Percentiles rank a stretch among this genome's conserved stretches.
Conservation (phyloP, 176 grass and related monocot species). For the Miscanthus lutarioriparius region DNA sequence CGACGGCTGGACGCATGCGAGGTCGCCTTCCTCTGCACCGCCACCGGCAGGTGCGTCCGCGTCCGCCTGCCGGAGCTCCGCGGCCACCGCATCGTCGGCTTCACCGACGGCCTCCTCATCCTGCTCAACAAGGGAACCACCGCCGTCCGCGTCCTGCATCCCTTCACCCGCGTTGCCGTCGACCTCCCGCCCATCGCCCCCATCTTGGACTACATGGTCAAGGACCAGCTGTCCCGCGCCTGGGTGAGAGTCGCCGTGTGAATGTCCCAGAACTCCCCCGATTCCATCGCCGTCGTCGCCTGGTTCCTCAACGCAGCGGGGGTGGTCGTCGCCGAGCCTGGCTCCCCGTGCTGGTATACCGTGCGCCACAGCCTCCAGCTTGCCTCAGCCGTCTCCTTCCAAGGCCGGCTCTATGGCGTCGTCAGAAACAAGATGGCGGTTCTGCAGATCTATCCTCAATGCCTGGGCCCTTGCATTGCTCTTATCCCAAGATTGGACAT, state of each 20-base stretch:
- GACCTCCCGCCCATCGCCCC: conserved; percentile 23
- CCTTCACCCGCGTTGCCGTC: conserved; percentile 27
- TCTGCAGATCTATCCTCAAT: background rate
- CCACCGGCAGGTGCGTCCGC: background rate
- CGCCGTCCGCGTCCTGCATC: conserved; percentile 31
- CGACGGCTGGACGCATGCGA: background rate
- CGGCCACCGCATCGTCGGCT: conserved; percentile 7
- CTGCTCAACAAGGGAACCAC: conserved; percentile 15
- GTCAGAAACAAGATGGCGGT: background rate
- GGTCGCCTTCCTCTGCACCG: conserved; percentile 13
- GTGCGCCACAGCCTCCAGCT: background rate
- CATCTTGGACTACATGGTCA: background rate
- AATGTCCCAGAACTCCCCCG: background rate
- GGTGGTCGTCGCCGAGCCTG: conserved; percentile 19
- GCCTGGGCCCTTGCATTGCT: background rate
- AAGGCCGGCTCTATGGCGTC: conserved; percentile 21
- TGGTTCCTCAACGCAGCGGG: conserved; percentile 8
- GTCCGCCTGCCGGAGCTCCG: background rate
- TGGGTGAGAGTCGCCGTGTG: conserved; percentile 13
- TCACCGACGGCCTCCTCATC: conserved; percentile 28
- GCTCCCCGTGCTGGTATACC: background rate
- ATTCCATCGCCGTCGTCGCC: conserved; percentile 2
- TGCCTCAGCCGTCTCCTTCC: conserved; percentile 4
- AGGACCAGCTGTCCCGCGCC: background rate
- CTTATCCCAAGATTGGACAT: background rate